phyloP scores from a whole-genome alignment of 78 protist genomes.

The Mastigamoeba balamuthi region DNA sequence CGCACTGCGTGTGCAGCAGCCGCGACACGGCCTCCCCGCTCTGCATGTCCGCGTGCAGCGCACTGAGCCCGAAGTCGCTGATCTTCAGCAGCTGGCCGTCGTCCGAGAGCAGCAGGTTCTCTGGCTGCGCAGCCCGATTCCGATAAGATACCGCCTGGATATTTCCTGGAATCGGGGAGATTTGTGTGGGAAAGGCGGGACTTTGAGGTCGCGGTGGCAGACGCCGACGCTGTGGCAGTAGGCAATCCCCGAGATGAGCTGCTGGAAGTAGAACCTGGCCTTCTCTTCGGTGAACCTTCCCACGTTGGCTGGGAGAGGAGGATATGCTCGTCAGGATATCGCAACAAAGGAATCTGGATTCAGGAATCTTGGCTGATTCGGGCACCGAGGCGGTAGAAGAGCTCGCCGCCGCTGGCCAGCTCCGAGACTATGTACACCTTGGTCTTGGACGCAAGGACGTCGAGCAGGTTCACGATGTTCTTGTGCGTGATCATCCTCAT shows the following conservation, averaged over 20 bases:
- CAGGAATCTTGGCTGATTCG: no score
- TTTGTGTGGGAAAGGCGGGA: neutral
- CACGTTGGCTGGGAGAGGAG: neutral
- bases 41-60: neutral
- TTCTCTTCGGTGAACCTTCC: slow-evolving; percentile 45
- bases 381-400: neutral
- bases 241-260: slow-evolving; percentile 80
- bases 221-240: slow-evolving; percentile 79
- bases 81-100: slow-evolving; percentile 43
- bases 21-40: neutral
- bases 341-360: neutral
- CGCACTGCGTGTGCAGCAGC: neutral
- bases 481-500: neutral
- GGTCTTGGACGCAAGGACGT: neutral
- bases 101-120: neutral
- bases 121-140: neutral
- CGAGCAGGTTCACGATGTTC: neutral
- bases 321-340: neutral
- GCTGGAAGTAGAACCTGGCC: slow-evolving; percentile 89
- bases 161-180: neutral
- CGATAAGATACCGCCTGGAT: no score
- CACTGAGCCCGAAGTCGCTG: slow-evolving; percentile 92
- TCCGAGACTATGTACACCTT: neutral
- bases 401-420: neutral
- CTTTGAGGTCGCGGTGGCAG: slow-evolving; percentile 82